Evolutionary conservation across 495 filamentous ascomycete species (phyloP).

Genomic region (Aspergillus incahuasiensis): DNA sequence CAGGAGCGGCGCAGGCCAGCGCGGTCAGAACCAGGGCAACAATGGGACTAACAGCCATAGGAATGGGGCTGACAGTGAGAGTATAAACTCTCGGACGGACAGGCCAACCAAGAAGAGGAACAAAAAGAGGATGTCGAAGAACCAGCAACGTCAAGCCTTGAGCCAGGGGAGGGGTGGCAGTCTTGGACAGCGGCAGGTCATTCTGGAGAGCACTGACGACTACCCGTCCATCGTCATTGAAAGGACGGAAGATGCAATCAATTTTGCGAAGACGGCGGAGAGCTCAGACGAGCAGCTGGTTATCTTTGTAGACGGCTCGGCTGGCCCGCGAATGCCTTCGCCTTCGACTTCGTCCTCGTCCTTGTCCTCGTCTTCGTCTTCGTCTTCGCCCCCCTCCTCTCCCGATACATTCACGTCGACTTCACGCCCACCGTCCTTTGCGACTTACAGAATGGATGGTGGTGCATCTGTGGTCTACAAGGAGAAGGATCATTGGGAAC

Average conservation of each 20-base stretch:
- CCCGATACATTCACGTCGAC: neutral
- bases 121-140: neutral
- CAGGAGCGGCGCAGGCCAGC: neutral
- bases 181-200: too few species aligned
- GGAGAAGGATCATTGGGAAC: neutral
- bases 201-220: neutral
- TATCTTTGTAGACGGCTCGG: neutral
- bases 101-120: neutral
- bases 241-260: neutral
- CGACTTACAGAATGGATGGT: neutral
- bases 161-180: neutral
- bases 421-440: neutral
- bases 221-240: neutral
- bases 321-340: neutral
- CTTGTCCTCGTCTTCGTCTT: neutral
- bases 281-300: neutral
- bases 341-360: neutral
- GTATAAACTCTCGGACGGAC: neutral
- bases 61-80: neutral
- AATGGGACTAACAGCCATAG: neutral
- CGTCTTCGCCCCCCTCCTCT: neutral
- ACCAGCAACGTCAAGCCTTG: neutral
- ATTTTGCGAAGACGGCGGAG: neutral
- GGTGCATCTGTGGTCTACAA: conserved; percentile 1
- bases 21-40: neutral